Evolutionary conservation across 2,329 filamentous ascomycete genomes (phyloP).

Genomic region (Neoscytalidium dimidiatum): DNA sequence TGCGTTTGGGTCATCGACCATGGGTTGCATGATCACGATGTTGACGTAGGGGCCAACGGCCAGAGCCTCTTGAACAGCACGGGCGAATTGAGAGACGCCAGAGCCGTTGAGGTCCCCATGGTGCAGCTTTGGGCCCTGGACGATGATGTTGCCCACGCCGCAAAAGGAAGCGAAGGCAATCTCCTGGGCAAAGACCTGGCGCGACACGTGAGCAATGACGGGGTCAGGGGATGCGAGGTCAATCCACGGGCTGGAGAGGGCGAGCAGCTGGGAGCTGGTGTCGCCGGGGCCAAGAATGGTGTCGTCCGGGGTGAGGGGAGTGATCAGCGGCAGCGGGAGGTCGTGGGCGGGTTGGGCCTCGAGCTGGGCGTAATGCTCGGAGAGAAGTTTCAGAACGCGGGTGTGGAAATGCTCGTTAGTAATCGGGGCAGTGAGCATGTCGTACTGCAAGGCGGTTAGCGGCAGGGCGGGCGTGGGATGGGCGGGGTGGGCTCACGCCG

Average conservation of each 20-base stretch:
- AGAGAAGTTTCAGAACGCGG: conserved; percentile 65
- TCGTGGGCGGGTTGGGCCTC: conserved; percentile 42
- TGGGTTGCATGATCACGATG: conserved; percentile 78
- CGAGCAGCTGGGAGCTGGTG: conserved; percentile 72
- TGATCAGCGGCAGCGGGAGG: conserved; percentile 48
- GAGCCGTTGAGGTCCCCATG: conserved; percentile 52
- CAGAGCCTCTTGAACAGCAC: conserved; percentile 79
- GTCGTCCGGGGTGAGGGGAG: conserved; percentile 76
- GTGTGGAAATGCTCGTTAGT: conserved; percentile 73
- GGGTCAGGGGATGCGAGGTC: conserved; percentile 83
- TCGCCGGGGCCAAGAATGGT: conserved; percentile 70
- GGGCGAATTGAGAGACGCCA: conserved; percentile 72
- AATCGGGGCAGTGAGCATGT: conserved; percentile 76
- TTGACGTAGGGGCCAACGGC: conserved; percentile 74
- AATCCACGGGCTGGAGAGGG: conserved; percentile 87
- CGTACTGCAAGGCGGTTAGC: conserved; percentile 59
- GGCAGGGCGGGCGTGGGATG: not conserved
- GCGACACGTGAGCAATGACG: conserved; percentile 79
- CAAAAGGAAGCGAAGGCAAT: conserved; percentile 95
- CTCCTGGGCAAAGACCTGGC: conserved; percentile 87
- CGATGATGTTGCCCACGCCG: conserved; percentile 78
- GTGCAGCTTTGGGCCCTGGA: conserved; percentile 74
- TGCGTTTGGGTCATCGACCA: conserved; percentile 71
- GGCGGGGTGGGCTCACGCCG: conserved; percentile 55
- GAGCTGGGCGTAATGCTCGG: conserved; percentile 54